These are phyloP conservation scores for Litsea cubeba DNA, from an alignment of 164 flowering plant genomes.

Conservation along the genomic window DNA sequence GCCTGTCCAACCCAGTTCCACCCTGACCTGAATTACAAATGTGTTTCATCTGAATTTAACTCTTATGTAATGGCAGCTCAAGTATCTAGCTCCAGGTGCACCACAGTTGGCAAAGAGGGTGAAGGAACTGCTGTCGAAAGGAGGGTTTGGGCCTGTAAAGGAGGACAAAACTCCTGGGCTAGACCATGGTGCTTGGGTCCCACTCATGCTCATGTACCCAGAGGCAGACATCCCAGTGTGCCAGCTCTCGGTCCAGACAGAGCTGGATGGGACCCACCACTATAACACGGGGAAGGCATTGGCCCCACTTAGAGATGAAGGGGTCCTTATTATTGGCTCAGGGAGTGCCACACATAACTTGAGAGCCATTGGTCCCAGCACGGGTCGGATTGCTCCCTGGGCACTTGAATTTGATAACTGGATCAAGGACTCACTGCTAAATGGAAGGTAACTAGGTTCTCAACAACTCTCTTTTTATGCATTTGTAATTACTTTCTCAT, in stretches of 20 bases:
- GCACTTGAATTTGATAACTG: constrained; percentile 68
- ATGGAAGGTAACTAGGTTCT: constrained; percentile 47
- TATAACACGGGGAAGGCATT: constrained; percentile 77
- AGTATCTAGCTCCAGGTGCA: constrained; percentile 86
- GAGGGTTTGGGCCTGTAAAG: constrained; percentile 42
- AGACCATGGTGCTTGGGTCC: constrained; percentile 95
- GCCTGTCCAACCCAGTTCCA: no score
- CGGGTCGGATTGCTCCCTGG: constrained; percentile 42
- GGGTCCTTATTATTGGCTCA: constrained; percentile 78
- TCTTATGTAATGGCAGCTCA: constrained; percentile 30
- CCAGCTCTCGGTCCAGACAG: constrained; percentile 65
- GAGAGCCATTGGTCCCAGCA: constrained; percentile 18
- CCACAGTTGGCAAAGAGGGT: constrained; percentile 59
- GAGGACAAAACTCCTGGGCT: constrained; percentile 72
- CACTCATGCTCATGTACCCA: constrained; percentile 84
- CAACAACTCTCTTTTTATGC: no score
- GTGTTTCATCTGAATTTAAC: not conserved
- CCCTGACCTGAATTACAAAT: no score
- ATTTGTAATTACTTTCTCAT: no score
- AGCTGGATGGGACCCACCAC: constrained; percentile 55
- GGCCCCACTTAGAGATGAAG: constrained; percentile 74
- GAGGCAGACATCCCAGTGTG: constrained; percentile 78
- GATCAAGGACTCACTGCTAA: constrained; percentile 64
- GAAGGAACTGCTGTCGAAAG: constrained; percentile 44
- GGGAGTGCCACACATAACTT: constrained; percentile 80